phyloP scores from a whole-genome alignment of 805 yeast genomes.

The Starmerella floricola region DNA sequence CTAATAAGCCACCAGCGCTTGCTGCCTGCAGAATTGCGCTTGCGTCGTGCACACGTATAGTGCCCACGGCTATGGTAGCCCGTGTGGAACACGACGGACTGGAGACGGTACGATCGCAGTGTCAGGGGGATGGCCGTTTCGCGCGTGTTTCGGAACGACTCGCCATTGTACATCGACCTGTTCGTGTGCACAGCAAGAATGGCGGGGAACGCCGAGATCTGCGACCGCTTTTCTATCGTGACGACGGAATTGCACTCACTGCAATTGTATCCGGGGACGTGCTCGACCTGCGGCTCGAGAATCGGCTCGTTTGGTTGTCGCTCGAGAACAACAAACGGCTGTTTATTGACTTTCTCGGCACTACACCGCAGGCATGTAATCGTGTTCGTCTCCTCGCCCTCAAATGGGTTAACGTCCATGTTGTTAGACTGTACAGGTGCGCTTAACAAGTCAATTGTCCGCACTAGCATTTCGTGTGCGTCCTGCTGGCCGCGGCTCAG shows the following conservation, averaged over 20 bases:
- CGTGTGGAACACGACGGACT: conserved; percentile 67
- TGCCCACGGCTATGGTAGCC: conserved; percentile 88
- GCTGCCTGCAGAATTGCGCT: conserved; percentile 6
- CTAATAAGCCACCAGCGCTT: conserved; percentile 63
- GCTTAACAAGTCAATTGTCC: conserved; percentile 58
- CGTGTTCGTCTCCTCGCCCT: conserved; percentile 52
- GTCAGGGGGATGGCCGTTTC: conserved; percentile 48
- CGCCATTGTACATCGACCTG: conserved; percentile 47
- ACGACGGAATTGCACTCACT: conserved; percentile 47
- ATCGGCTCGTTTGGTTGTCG: conserved; percentile 39
- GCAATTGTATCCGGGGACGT: conserved; percentile 67
- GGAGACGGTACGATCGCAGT: conserved; percentile 40
- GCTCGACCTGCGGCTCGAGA: conserved; percentile 47
- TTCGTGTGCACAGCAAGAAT: conserved; percentile 73
- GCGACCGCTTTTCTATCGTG: conserved; percentile 51
- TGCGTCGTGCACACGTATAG: conserved; percentile 69
- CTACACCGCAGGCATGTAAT: conserved; percentile 61
- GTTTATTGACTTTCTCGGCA: conserved; percentile 44
- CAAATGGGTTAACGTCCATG: conserved; percentile 75
- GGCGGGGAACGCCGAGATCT: conserved; percentile 54
- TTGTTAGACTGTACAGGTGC: too few relatives aligned
- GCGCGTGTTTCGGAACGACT: conserved; percentile 62
- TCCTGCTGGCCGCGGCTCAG: conserved; percentile 81
- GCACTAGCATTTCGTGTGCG: conserved; percentile 83
- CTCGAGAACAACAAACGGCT: conserved; percentile 65